These are phyloP conservation scores for Angomonas deanei DNA, from an alignment of 208 protist species.

Conservation along the genomic window DNA sequence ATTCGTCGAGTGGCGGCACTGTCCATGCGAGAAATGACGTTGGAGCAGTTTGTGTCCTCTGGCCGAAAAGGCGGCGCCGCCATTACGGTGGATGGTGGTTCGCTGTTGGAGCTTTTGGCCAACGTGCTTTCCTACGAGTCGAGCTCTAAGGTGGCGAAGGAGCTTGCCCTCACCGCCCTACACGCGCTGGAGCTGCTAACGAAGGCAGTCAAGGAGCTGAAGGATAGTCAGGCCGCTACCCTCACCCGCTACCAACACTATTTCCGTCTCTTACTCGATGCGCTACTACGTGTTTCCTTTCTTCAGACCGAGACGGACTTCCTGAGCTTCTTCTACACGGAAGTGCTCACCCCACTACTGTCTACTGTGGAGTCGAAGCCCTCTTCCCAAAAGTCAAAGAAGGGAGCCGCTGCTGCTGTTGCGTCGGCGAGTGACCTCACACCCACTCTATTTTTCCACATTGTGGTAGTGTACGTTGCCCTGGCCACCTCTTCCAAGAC, in stretches of 20 bases:
- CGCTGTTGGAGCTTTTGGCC: slow-evolving; percentile 44
- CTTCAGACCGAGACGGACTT: background rate
- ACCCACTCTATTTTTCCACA: slow-evolving; percentile 26
- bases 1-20: slow-evolving; percentile 51
- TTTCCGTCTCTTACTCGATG: background rate
- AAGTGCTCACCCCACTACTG: slow-evolving; percentile 21
- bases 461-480: slow-evolving; percentile 32
- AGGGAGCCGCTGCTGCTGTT: background rate
- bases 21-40: slow-evolving; percentile 41
- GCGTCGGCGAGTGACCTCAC: slow-evolving; percentile 8
- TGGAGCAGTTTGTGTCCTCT: slow-evolving; percentile 29
- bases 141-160: slow-evolving; percentile 16
- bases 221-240: background rate
- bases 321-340: slow-evolving; percentile 7
- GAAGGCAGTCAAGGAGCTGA: background rate
- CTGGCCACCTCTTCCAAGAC: background rate
- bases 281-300: slow-evolving; percentile 2
- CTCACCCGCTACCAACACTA: background rate
- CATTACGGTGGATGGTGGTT: slow-evolving; percentile 12
- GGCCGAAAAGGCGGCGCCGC: slow-evolving; percentile 5
- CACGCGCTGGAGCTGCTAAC: slow-evolving; percentile 15
- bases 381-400: slow-evolving; percentile 8
- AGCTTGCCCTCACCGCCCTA: slow-evolving; percentile 18
- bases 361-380: slow-evolving; percentile 7
- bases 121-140: slow-evolving; percentile 34